Conservation (phyloP, 2,329 filamentous ascomycete species). For the Fusarium xyrophilum region DNA sequence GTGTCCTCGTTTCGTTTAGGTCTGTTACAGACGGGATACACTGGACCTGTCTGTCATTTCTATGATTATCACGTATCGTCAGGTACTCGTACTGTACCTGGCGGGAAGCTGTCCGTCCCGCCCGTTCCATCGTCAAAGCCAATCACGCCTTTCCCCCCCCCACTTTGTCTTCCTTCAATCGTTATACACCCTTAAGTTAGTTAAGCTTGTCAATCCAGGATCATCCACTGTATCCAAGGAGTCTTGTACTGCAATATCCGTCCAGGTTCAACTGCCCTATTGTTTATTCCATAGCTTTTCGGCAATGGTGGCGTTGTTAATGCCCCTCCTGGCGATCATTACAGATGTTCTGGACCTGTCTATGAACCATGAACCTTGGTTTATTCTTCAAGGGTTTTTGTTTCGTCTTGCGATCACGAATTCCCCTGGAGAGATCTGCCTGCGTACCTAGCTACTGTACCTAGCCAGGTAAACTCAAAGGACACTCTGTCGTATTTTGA, state of each 20-base stretch:
- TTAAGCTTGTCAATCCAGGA: slow-evolving; percentile 18
- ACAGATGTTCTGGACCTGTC: slow-evolving; percentile 10
- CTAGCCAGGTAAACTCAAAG: background rate
- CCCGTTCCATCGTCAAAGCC: slow-evolving; percentile 19
- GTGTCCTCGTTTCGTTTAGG: slow-evolving; percentile 21
- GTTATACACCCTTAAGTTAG: slow-evolving; percentile 8
- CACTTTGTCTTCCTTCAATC: slow-evolving; percentile 12
- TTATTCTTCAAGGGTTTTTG: slow-evolving; percentile 8
- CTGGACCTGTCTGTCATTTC: background rate
- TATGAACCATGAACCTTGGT: slow-evolving; percentile 9
- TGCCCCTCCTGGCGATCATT: slow-evolving; percentile 34
- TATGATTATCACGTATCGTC: background rate
- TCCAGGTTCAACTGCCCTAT: slow-evolving; percentile 8
- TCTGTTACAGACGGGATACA: background rate
- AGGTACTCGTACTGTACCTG: background rate
- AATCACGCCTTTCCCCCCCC: too few relatives aligned
- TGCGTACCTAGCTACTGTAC: background rate
- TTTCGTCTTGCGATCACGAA: slow-evolving; percentile 25
- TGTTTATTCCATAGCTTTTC: background rate
- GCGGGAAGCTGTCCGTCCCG: slow-evolving; percentile 22
- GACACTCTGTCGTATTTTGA: background rate
- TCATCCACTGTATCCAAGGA: slow-evolving; percentile 8
- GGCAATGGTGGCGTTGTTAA: background rate
- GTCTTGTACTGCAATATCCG: slow-evolving; percentile 22
- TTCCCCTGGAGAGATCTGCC: background rate